Base-by-base conservation (phyloP, 1,284 basidiomycete genomes). In the Microstroma glucosiphilum region DNA sequence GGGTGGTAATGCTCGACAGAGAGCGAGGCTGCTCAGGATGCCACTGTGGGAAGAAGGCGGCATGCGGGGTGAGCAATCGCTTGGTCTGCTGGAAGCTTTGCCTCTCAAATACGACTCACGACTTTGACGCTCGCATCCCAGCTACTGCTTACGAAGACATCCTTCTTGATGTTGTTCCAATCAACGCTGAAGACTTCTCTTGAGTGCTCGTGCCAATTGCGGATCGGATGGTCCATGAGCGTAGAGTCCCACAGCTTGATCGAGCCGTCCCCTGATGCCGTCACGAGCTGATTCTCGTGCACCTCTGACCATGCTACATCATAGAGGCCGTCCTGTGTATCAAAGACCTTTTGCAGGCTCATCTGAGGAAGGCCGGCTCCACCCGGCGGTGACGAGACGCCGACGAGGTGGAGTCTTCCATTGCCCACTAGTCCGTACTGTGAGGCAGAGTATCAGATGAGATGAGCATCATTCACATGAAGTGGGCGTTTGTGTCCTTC, bases 141-240 rank as follows among this genome's bases (percentile, higher is more conserved):
- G 23, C 89, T 69, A n/a, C 62, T 63, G 54, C 91, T 92, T 4
- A 86, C 86, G 79, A 98, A 97, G 1, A 86, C 84, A 65, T 91
- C 88, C 80, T 98, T 98, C 71, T 89, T 87, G 63, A 96, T 81
- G 79, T 96, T 97, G 68, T 89, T 93, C 94, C 94, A 98, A 80
- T 98, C 91, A 12, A 96, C 86, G n/a, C 89, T 89, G 81, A 91
- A 93, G 6, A 92, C 90, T 77, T 98, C 94, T 53, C 88, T 85
- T 6, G 86, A 85, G 79, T 98, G 94, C 80, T 97, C 94, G 69
- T 90, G 87, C 93, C 93, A 98, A 58, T 86, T 86, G 62, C 87
- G 86, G 62, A 97, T 89, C 0, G 94, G 94, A 65, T 88, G 85
- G 73, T 92, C 88, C 89, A 92, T 88, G 59, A 96, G 82, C 79